These are phyloP conservation scores for Emericellopsis cladophorae DNA, from an alignment of 2,329 filamentous ascomycete genomes.

Conservation along the genomic window DNA sequence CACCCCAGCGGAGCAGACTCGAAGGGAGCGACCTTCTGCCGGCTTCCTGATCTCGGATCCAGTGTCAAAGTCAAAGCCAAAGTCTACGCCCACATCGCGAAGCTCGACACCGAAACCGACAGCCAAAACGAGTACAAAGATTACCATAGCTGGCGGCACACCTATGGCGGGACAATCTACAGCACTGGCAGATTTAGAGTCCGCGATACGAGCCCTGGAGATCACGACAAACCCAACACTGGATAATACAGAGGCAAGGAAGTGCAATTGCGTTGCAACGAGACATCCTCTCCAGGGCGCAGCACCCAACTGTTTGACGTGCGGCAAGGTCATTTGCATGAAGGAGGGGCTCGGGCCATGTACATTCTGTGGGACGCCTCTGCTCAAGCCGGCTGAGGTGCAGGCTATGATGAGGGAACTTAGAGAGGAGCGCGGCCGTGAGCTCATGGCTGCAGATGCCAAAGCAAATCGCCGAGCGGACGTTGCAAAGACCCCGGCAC, in stretches of 20 bases:
- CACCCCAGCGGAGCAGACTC: slow-evolving; percentile 16
- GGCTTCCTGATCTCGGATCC: slow-evolving; percentile 75
- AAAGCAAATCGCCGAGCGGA: slow-evolving; percentile 54
- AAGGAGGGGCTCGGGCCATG: slow-evolving; percentile 91
- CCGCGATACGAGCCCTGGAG: slow-evolving; percentile 80
- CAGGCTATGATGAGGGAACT: slow-evolving; percentile 78
- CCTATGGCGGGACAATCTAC: slow-evolving; percentile 75
- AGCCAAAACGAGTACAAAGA: slow-evolving; percentile 43
- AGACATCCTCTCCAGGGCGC: slow-evolving; percentile 82
- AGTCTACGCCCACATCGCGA: slow-evolving; percentile 36
- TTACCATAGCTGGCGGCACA: slow-evolving; percentile 62
- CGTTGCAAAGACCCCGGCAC: slow-evolving; percentile 44
- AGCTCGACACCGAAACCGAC: slow-evolving; percentile 41
- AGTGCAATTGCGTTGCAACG: slow-evolving; percentile 79
- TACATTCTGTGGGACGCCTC: slow-evolving; percentile 70
- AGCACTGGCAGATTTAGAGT: slow-evolving; percentile 56
- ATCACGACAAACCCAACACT: slow-evolving; percentile 80
- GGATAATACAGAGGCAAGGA: slow-evolving; percentile 39
- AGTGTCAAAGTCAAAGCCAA: slow-evolving; percentile 42
- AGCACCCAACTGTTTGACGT: slow-evolving; percentile 83
- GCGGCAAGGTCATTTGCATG: slow-evolving; percentile 90
- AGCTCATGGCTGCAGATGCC: slow-evolving; percentile 75
- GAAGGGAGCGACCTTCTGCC: slow-evolving; percentile 43
- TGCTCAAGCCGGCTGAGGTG: slow-evolving; percentile 62
- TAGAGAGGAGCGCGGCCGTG: slow-evolving; percentile 72